Evolutionary conservation across 805 yeast species (phyloP).

Genomic region (Novakomyces olei): DNA sequence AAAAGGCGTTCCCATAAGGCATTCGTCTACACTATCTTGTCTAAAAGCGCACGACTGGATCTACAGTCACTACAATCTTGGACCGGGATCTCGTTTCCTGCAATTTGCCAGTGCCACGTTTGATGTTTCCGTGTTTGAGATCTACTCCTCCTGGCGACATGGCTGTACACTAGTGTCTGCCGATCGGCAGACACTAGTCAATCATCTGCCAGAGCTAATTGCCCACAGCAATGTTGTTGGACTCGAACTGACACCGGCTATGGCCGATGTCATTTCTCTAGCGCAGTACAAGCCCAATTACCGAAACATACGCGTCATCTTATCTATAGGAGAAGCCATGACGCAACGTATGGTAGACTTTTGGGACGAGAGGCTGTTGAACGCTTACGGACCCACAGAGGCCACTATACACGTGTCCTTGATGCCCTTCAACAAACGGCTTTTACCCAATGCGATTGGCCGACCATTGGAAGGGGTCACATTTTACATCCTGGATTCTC

Average conservation of each 20-base stretch:
- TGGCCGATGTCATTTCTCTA: constrained; percentile 8
- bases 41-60: constrained; percentile 9
- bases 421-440: background rate
- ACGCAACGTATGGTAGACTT: constrained; percentile 9
- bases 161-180: constrained; percentile 9
- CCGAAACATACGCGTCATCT: constrained; percentile 4
- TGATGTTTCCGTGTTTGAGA: constrained; percentile 13
- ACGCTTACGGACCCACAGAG: constrained; percentile 14
- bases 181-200: constrained; percentile 6
- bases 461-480: background rate
- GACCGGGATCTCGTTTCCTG: constrained; percentile 7
- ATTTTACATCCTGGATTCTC: constrained; percentile 3
- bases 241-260: constrained; percentile 12
- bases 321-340: constrained; percentile 12
- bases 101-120: constrained; percentile 12
- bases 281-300: constrained; percentile 4
- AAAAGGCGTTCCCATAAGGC: constrained; percentile 24
- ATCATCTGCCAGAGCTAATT: constrained; percentile 8
- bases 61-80: background rate
- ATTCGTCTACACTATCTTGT: constrained; percentile 9
- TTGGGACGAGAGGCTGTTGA: constrained; percentile 8
- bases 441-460: background rate
- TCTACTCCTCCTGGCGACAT: constrained; percentile 10
- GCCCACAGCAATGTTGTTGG: constrained; percentile 7
- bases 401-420: constrained; percentile 11